Evolutionary conservation across 805 yeast genomes (phyloP).

Genomic region (Lipomyces oligophaga): DNA sequence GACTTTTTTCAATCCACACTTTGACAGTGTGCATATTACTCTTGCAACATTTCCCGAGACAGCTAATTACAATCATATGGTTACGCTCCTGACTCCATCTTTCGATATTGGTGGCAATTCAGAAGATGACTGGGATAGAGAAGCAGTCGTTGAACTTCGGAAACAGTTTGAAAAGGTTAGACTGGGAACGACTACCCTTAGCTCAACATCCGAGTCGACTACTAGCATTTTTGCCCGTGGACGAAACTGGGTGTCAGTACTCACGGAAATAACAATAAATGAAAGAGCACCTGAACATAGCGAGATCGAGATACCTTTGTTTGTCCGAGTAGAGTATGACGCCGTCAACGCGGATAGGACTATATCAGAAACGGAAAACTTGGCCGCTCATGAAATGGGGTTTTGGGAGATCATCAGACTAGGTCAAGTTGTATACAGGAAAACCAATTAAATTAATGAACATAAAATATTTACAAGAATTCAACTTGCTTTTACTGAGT

Average conservation of each 20-base stretch:
- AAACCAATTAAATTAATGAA: no score
- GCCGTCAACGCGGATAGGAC: no score
- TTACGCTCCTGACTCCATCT: constrained; percentile 19
- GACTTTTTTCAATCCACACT: constrained; percentile 23
- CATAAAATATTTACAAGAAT: no score
- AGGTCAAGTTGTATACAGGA: constrained; percentile 14
- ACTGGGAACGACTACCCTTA: not conserved
- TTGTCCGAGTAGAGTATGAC: constrained; percentile 23
- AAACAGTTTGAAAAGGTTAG: constrained; percentile 3
- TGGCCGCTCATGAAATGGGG: constrained; percentile 11
- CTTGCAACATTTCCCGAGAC: constrained; percentile 22
- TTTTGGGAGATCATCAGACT: constrained; percentile 14
- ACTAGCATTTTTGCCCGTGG: constrained; percentile 21
- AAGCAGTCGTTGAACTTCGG: constrained; percentile 5
- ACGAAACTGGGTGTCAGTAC: constrained; percentile 23
- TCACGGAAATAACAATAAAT: constrained; percentile 23
- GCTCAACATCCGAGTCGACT: not conserved
- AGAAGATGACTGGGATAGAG: constrained; percentile 27
- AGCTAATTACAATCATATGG: constrained; percentile 12
- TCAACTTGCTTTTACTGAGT: no score
- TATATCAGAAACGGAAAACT: not conserved
- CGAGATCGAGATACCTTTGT: constrained; percentile 21
- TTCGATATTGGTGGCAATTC: constrained; percentile 21
- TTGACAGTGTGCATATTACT: constrained; percentile 12
- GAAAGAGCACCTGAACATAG: not conserved